Base-by-base conservation (phyloP, 495 filamentous ascomycete species). In the Saxispiralis lemnorum region DNA sequence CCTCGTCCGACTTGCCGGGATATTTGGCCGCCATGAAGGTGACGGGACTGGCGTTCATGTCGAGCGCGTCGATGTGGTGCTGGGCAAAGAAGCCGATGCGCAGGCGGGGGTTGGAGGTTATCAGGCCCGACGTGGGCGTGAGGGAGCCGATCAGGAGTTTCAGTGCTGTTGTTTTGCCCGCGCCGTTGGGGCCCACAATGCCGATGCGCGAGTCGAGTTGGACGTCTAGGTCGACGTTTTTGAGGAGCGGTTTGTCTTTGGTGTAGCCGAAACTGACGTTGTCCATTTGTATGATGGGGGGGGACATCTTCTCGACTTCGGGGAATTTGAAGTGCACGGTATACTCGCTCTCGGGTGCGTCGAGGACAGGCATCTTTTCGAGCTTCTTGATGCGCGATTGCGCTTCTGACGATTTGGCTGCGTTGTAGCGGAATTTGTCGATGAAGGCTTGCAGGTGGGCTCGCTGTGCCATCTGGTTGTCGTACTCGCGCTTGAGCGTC, bases 361-460 rank as follows among this genome's bases (percentile, higher is more conserved):
- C 81, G 18, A 96, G 73, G 2, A 93, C 67, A 0, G 92, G 92
- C 78, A 99, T 93, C 51, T 79, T 83, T 61, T 99, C 92, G 20
- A 99, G 71, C 59, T 99, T 99, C 68, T 99, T 99, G 69, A 99
- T 96, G 46, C 89, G 73, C 0, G 86, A 94, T 55, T 99, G 89
- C 1, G 89, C 89, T 67, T 99, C 89, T 13, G 87, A 93, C 0
- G 92, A 94, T 58, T 99, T 99, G 54, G 92, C 89, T 12, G 89
- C 89, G 58, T 99, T 99, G 74, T 99, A 99, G 20, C 89, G 78
- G 73, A 99, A 96, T 63, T 99, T 99, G 70, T 99, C 89, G 63
- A 99, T 96, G 64, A 99, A 99, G 28, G 82, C 78, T 70, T 80
- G 77, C 35, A 99, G 68, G 66, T 99, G 89, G 21, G 84, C 85